Evolutionary conservation across 331 rosid genomes (phyloP).

Genomic region (Prunus yedoensis): DNA sequence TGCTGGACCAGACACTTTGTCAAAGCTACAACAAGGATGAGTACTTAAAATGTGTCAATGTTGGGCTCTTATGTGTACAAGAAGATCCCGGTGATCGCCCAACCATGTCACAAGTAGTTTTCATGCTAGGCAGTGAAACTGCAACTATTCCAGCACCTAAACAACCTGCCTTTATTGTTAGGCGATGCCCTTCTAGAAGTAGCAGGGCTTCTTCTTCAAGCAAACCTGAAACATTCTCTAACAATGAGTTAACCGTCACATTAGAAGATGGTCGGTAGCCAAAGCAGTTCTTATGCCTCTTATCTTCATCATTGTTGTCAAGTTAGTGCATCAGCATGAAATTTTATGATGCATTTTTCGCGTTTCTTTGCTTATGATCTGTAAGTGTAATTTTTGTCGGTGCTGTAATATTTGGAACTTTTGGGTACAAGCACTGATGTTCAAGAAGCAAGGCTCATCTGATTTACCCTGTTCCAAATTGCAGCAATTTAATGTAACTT

Average conservation of each 20-base stretch:
- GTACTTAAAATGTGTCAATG: conserved; percentile 52
- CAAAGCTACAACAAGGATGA: conserved; percentile 53
- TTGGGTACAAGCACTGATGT: too few species aligned
- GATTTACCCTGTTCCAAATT: neutral
- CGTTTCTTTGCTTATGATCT: neutral
- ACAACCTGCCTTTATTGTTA: conserved; percentile 60
- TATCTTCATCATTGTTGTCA: neutral
- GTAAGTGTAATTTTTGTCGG: neutral
- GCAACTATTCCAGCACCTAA: conserved; percentile 59
- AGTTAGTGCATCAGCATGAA: neutral
- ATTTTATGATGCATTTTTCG: neutral
- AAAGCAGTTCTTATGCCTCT: neutral
- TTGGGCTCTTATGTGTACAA: conserved; percentile 69
- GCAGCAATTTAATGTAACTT: neutral
- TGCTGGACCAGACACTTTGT: conserved; percentile 47
- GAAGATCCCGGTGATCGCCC: conserved; percentile 78
- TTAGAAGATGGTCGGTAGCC: conserved; percentile 63
- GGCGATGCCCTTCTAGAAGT: conserved; percentile 74
- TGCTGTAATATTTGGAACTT: neutral
- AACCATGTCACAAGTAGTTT: conserved; percentile 60
- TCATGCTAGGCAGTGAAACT: conserved; percentile 67
- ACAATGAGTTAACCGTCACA: conserved; percentile 66
- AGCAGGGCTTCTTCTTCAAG: conserved; percentile 68
- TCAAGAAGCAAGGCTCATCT: too few species aligned
- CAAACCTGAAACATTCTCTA: conserved; percentile 65